Conservation (phyloP, 306 rosid genomes). For the Pyrus pyrifolia region DNA sequence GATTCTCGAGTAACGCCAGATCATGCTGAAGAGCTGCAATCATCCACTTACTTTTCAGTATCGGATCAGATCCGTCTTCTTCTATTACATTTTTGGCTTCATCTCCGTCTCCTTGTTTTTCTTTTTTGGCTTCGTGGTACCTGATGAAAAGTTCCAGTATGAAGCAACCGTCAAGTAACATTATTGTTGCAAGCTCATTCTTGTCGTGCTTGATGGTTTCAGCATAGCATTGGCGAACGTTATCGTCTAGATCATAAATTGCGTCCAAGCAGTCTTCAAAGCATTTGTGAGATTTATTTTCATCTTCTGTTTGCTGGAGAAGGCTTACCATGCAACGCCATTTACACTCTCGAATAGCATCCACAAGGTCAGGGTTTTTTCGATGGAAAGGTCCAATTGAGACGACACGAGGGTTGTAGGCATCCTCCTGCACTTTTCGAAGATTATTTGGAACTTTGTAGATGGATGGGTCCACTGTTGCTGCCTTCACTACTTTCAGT, state of each 20-base stretch:
- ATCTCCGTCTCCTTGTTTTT: no score
- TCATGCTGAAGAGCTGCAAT: conserved; percentile 6
- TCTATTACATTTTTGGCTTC: background rate
- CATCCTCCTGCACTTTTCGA: background rate
- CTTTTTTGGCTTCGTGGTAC: background rate
- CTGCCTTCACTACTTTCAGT: no score
- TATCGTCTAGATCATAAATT: background rate
- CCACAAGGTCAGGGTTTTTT: background rate
- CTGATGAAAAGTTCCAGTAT: conserved; percentile 24
- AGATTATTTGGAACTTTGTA: background rate
- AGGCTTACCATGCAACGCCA: conserved; percentile 12
- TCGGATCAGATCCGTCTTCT: background rate
- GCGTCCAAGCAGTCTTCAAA: background rate
- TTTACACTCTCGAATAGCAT: conserved; percentile 25
- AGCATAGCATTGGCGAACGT: conserved; percentile 10
- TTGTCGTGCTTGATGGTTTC: background rate
- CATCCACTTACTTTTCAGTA: background rate
- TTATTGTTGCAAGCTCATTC: conserved; percentile 4
- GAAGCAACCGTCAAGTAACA: conserved; percentile 36
- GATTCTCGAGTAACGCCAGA: conserved; percentile 26
- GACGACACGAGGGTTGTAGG: conserved; percentile 13
- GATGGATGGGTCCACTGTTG: no score
- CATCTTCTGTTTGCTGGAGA: background rate
- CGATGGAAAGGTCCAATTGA: conserved; percentile 27
- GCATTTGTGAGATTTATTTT: no score